Base-by-base conservation (phyloP, 2,329 filamentous ascomycete species). In the Stemphylium lycopersici region DNA sequence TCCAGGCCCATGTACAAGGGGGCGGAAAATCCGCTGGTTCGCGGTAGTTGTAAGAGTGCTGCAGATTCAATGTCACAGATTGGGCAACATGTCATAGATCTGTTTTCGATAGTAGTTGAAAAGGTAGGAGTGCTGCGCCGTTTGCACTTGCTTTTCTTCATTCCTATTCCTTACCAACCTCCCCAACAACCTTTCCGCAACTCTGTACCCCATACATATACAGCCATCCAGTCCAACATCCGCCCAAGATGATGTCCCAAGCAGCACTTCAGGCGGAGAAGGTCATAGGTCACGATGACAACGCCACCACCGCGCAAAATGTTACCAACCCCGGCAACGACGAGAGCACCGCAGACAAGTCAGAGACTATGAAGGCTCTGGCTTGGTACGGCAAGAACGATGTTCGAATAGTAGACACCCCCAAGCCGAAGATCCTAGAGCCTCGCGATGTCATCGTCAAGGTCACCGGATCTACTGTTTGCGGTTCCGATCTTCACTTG, bases 341-440 rank as follows among this genome's bases (percentile, higher is more conserved):
- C 7, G 47, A 59, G 24, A 58, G 62, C 44, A 63, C 76, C 1
- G 78, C 79, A 4, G 80, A 88, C 53, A 73, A 79, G 16, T 71
- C 70, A 29, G 83, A 87, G 65, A 88, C 76, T 13, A 95, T 96
- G 89, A 89, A 90, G 73, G 92, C 91, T 0, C 77, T 96, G 12
- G 84, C 84, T 2, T 96, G 91, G 91, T 86, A 89, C 75, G 89
- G 90, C 47, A 95, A 93, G 80, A 90, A 92, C 67, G 84, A 80
- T 26, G 90, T 96, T 41, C 77, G 89, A 68, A 80, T 96, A 15
- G 81, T 87, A 43, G 84, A 91, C 31, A 84, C 84, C 4, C 83
- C 88, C 0, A 88, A 87, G 64, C 91, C 91, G 2, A 86, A 83
- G 65, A 81, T 95, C 26, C 73, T 93, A 22, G 90, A 95, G 71